These are phyloP conservation scores for Aspergillus vadensis DNA, from an alignment of 2,329 filamentous ascomycete genomes.

Conservation along the genomic window DNA sequence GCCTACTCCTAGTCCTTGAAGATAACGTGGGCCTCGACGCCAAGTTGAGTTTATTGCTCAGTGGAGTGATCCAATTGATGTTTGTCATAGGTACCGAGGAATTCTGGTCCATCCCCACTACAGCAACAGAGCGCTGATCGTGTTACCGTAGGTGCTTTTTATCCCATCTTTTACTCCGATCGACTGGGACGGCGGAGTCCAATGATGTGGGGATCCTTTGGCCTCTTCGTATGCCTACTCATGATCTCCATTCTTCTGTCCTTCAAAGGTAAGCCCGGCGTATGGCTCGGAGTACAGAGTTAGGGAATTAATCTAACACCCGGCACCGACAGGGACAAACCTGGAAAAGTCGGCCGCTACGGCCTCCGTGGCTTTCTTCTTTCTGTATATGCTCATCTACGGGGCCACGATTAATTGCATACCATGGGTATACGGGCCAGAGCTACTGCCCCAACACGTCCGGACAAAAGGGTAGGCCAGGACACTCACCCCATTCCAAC, in stretches of 20 bases:
- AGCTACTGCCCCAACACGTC: slow-evolving; percentile 54
- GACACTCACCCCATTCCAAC: slow-evolving; percentile 6
- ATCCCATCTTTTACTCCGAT: slow-evolving; percentile 52
- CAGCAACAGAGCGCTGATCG: slow-evolving; percentile 3
- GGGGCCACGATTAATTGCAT: slow-evolving; percentile 51
- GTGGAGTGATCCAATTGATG: slow-evolving; percentile 44
- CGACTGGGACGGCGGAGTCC: slow-evolving; percentile 42
- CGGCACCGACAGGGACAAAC: slow-evolving; percentile 23
- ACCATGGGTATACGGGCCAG: slow-evolving; percentile 55
- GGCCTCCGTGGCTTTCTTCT: slow-evolving; percentile 55
- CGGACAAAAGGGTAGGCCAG: slow-evolving; percentile 49
- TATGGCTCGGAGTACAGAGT: neutral
- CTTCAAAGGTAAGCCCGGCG: slow-evolving; percentile 39
- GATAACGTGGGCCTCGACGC: slow-evolving; percentile 49
- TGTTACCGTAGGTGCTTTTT: slow-evolving; percentile 37
- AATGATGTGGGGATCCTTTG: slow-evolving; percentile 41
- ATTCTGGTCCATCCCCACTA: neutral
- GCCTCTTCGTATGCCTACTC: slow-evolving; percentile 45
- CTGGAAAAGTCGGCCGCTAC: slow-evolving; percentile 45
- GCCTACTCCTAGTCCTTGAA: slow-evolving; percentile 39
- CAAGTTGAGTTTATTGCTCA: slow-evolving; percentile 51
- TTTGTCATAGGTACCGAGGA: slow-evolving; percentile 29
- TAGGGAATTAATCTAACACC: neutral
- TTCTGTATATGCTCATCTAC: slow-evolving; percentile 48
- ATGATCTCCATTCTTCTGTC: slow-evolving; percentile 46